A percentile compares a stretch with the other conserved stretches of the same genome.
Conservation (phyloP, 1,284 basidiomycete genomes). For the Cutaneotrichosporon daszewskae region DNA sequence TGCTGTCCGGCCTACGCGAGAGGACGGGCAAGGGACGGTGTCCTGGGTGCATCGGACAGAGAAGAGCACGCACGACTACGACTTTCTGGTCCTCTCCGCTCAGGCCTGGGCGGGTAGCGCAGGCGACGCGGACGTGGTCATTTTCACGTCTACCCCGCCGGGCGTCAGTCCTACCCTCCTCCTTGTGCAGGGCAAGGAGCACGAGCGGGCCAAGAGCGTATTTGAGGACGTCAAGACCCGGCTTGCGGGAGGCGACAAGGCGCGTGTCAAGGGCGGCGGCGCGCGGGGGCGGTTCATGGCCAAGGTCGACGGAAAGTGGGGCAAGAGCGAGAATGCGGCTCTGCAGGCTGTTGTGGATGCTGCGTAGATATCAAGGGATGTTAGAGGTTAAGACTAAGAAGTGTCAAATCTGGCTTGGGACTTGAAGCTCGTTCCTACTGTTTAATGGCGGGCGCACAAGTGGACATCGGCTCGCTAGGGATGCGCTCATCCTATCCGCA, state of each 20-base stretch:
- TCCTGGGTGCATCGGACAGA: conserved; percentile 14
- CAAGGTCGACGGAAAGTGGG: conserved; percentile 45
- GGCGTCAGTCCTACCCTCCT: conserved; percentile 48
- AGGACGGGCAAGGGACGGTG: conserved; percentile 28
- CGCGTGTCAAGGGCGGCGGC: conserved; percentile 47
- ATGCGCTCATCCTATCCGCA: no score
- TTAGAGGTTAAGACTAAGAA: no score
- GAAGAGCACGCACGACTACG: conserved; percentile 39
- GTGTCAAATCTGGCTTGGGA: no score
- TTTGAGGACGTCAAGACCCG: conserved; percentile 55
- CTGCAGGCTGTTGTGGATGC: conserved; percentile 20
- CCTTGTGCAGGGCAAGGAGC: conserved; percentile 58
- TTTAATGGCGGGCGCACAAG: no score
- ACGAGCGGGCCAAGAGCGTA: conserved; percentile 56
- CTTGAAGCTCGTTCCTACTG: no score
- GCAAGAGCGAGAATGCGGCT: conserved; percentile 26
- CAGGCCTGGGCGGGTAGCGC: conserved; percentile 2
- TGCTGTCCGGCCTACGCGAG: no score
- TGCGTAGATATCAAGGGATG: no score
- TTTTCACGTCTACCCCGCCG: conserved; percentile 30
- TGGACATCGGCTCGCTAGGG: no score
- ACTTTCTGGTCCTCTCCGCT: conserved; percentile 25
- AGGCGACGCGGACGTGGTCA: conserved; percentile 42
- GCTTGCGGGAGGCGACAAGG: conserved; percentile 49
- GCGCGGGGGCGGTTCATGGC: conserved; percentile 47